Conservation (phyloP, 768 basidiomycete genomes). For the Neoboletus subvelutipes region DNA sequence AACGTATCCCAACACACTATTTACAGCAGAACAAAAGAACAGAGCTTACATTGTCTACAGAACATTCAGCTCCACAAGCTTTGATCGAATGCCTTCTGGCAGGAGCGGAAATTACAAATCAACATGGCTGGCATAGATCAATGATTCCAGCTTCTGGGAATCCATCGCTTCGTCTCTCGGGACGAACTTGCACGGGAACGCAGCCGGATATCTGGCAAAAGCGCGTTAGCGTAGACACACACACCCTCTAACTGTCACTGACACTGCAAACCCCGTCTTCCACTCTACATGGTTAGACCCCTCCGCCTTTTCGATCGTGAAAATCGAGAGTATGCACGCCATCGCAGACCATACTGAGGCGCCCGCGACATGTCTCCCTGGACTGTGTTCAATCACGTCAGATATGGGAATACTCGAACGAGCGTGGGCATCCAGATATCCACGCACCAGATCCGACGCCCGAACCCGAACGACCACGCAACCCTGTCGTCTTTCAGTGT, state of each 20-base stretch:
- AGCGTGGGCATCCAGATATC: neutral
- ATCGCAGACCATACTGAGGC: conserved; percentile 26
- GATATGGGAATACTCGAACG: neutral
- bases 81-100: no score
- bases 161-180: conserved; percentile 19
- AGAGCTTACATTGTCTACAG: no score
- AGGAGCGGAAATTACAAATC: neutral
- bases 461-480: conserved; percentile 21
- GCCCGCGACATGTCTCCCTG: conserved; percentile 24
- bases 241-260: neutral
- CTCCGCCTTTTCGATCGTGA: conserved; percentile 17
- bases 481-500: conserved; percentile 16
- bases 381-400: neutral
- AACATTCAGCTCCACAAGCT: no score
- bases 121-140: conserved; percentile 8
- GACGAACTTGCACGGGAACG: conserved; percentile 17
- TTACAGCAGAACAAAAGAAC: no score
- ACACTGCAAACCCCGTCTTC: conserved; percentile 15
- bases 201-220: conserved; percentile 12
- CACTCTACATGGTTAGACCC: conserved; percentile 20
- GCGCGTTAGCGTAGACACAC: neutral
- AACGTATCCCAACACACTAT: no score
- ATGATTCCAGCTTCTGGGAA: conserved; percentile 8
- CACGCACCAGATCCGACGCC: conserved; percentile 22
- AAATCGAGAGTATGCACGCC: conserved; percentile 14